Evolutionary conservation across 345 rosid species (phyloP).

Genomic region (Lumnitzera littorea): DNA sequence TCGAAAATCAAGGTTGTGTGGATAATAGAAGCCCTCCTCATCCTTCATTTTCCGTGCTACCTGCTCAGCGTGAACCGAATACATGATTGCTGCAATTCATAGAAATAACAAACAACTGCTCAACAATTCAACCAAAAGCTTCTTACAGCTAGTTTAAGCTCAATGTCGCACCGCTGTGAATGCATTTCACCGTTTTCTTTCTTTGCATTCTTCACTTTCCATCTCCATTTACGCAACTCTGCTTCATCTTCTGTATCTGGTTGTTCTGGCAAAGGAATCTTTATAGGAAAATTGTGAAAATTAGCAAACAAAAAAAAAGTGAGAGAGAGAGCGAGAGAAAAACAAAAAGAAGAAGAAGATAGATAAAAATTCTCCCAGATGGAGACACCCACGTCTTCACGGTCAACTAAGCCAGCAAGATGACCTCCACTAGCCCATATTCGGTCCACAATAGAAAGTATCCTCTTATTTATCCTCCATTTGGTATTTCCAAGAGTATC

Average conservation of each 20-base stretch:
- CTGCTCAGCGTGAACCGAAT: conserved; percentile 37
- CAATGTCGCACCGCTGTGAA: conserved; percentile 88
- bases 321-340: background rate
- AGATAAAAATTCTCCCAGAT: conserved; percentile 7
- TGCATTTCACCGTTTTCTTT: conserved; percentile 85
- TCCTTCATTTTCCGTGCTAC: conserved; percentile 92
- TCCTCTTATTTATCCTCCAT: conserved; percentile 84
- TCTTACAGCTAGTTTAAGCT: conserved; percentile 92
- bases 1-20: conserved; percentile 95
- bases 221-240: conserved; percentile 70
- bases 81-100: conserved; percentile 9
- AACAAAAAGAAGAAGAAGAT: background rate
- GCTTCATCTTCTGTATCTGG: conserved; percentile 63
- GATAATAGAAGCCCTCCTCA: conserved; percentile 91
- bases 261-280: conserved; percentile 75
- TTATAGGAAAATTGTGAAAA: background rate
- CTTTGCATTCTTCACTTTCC: conserved; percentile 58
- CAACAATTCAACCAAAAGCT: conserved; percentile 10
- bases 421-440: conserved; percentile 90
- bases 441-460: conserved; percentile 79
- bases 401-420: conserved; percentile 73
- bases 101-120: conserved; percentile 9
- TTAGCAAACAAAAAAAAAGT: background rate
- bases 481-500: conserved; percentile 92
- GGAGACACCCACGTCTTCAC: conserved; percentile 66